Conservation (phyloP, 495 filamentous ascomycete species). For the Neurospora sp. region DNA sequence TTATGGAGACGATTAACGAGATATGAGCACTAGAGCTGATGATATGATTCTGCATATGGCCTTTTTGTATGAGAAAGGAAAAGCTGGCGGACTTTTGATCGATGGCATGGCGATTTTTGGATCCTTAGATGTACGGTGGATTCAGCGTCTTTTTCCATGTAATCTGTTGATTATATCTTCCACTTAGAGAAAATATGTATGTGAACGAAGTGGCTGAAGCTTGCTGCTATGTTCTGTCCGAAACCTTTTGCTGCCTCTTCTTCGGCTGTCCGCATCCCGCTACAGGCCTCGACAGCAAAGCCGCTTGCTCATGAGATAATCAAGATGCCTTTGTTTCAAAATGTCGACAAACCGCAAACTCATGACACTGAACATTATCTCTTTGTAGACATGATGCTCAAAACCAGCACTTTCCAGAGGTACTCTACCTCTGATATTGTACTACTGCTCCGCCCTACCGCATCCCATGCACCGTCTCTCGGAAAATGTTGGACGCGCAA, state of each 20-base stretch:
- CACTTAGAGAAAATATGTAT: no score
- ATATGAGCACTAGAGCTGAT: neutral
- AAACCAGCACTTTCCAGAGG: no score
- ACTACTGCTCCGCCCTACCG: neutral
- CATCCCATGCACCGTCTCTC: neutral
- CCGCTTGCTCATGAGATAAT: neutral
- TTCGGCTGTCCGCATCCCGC: neutral
- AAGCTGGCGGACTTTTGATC: neutral
- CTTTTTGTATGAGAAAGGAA: neutral
- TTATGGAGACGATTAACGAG: neutral
- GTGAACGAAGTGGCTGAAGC: neutral
- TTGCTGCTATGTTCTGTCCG: neutral
- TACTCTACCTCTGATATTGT: no score
- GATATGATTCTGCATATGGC: neutral
- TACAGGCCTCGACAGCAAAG: neutral
- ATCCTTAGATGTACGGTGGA: neutral
- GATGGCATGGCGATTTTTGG: neutral
- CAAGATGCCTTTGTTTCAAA: neutral
- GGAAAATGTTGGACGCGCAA: neutral
- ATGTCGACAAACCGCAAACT: neutral
- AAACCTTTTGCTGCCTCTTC: neutral
- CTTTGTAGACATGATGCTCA: neutral
- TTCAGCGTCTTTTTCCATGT: neutral
- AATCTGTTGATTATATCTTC: neutral
- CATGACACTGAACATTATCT: neutral